These are phyloP conservation scores for Dryas alaskensis DNA, from an alignment of 306 rosid genomes.

Conservation along the genomic window DNA sequence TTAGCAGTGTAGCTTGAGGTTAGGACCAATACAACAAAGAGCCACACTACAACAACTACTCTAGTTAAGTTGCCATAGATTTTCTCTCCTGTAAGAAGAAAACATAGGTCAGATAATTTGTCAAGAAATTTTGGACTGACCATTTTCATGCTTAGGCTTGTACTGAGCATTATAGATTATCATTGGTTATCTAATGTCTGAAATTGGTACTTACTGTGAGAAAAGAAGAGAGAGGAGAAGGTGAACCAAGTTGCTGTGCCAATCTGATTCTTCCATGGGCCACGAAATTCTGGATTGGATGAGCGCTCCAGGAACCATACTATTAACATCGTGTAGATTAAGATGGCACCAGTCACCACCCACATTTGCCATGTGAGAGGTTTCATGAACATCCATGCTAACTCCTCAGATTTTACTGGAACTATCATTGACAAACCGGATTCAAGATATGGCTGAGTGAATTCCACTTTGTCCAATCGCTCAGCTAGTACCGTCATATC, in stretches of 20 bases:
- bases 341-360: constrained; percentile 35
- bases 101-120: background rate
- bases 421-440: constrained; percentile 68
- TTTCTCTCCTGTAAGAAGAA: constrained; percentile 43
- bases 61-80: constrained; percentile 44
- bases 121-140: background rate
- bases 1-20: constrained; percentile 70
- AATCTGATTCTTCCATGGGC: constrained; percentile 50
- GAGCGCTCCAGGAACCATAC: constrained; percentile 61
- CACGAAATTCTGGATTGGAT: constrained; percentile 51
- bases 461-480: constrained; percentile 52
- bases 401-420: constrained; percentile 30
- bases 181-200: background rate
- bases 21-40: constrained; percentile 51
- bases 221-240: constrained; percentile 70
- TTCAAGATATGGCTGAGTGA: constrained; percentile 60
- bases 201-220: constrained; percentile 53
- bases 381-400: constrained; percentile 57
- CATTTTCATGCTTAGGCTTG: background rate
- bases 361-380: constrained; percentile 73
- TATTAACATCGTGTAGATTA: constrained; percentile 53
- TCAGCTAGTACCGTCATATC: constrained; percentile 53
- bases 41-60: constrained; percentile 52
- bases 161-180: background rate
- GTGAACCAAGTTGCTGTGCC: constrained; percentile 59